Conservation (phyloP, 2,329 filamentous ascomycete genomes). For the Claviceps sp. region DNA sequence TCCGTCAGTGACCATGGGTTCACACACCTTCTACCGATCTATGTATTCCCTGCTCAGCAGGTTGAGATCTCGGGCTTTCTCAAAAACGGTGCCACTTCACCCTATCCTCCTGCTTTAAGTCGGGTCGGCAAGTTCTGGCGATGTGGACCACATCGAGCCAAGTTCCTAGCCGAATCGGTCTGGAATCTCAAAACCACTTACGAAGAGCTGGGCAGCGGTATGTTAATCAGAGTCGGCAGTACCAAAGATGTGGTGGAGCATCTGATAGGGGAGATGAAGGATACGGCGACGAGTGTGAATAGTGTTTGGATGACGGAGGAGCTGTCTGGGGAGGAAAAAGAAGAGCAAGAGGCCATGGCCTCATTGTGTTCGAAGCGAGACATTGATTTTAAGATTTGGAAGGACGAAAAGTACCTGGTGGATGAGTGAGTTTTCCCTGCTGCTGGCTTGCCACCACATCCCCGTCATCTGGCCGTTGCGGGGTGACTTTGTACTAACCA, state of each 20-base stretch:
- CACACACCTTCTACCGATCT: conserved; percentile 60
- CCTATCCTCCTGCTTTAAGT: conserved; percentile 57
- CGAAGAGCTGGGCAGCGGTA: conserved; percentile 42
- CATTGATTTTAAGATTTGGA: conserved; percentile 51
- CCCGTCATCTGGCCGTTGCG: neutral
- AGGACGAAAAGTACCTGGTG: conserved; percentile 66
- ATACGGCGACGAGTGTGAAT: conserved; percentile 32
- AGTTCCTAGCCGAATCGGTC: conserved; percentile 58
- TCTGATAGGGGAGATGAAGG: conserved; percentile 37
- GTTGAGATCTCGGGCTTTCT: conserved; percentile 65
- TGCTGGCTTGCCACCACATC: neutral
- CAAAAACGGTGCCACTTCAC: conserved; percentile 36
- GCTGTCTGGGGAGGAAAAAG: conserved; percentile 53
- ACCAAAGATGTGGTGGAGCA: conserved; percentile 43
- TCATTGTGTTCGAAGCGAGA: conserved; percentile 36
- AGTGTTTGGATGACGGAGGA: conserved; percentile 65
- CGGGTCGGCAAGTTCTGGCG: conserved; percentile 55
- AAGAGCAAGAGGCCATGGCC: conserved; percentile 45
- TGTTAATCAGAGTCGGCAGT: conserved; percentile 51
- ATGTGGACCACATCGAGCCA: conserved; percentile 57
- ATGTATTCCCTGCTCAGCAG: conserved; percentile 55
- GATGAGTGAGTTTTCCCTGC: conserved; percentile 50
- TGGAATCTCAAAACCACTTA: conserved; percentile 58
- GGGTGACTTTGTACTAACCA: neutral
- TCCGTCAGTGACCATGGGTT: conserved; percentile 37